Conservation (phyloP, 441 rosid genomes). For the Metrosideros polymorpha region DNA sequence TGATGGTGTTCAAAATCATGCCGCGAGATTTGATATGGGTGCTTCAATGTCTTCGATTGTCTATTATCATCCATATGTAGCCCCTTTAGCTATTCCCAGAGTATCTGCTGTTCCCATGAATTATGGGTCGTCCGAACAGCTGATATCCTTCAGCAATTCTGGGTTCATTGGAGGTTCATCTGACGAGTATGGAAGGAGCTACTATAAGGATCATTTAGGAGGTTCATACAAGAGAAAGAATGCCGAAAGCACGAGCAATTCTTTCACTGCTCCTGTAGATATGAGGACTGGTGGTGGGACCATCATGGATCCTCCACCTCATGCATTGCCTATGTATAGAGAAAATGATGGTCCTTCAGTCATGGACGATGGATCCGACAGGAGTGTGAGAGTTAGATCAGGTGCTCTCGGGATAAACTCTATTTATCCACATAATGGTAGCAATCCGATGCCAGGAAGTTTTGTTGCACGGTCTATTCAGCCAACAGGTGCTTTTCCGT, state of each 20-base stretch:
- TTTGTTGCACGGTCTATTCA: conserved; percentile 44
- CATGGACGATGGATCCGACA: conserved; percentile 37
- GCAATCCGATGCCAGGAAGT: conserved; percentile 46
- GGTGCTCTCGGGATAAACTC: conserved; percentile 48
- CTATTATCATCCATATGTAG: conserved; percentile 33
- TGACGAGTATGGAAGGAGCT: conserved; percentile 45
- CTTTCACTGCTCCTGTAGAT: conserved; percentile 26
- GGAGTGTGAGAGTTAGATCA: conserved; percentile 53
- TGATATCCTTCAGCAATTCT: conserved; percentile 34
- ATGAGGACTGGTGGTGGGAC: conserved; percentile 41
- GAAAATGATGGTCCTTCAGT: conserved; percentile 28
- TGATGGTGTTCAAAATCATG: conserved; percentile 39
- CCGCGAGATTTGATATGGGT: conserved; percentile 38
- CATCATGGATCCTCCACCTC: conserved; percentile 28
- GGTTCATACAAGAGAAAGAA: conserved; percentile 66
- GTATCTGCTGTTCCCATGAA: conserved; percentile 20
- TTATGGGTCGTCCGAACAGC: conserved; percentile 39
- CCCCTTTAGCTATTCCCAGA: conserved; percentile 19
- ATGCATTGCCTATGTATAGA: conserved; percentile 29
- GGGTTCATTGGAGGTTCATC: conserved; percentile 40
- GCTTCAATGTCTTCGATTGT: conserved; percentile 36
- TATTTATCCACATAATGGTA: conserved; percentile 32
- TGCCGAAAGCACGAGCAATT: conserved; percentile 37
- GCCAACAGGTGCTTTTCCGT: conserved; percentile 33
- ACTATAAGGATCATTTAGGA: conserved; percentile 42